phyloP scores from a whole-genome alignment of 352 stramenopile species.

The Globisporangium sylvaticum region DNA sequence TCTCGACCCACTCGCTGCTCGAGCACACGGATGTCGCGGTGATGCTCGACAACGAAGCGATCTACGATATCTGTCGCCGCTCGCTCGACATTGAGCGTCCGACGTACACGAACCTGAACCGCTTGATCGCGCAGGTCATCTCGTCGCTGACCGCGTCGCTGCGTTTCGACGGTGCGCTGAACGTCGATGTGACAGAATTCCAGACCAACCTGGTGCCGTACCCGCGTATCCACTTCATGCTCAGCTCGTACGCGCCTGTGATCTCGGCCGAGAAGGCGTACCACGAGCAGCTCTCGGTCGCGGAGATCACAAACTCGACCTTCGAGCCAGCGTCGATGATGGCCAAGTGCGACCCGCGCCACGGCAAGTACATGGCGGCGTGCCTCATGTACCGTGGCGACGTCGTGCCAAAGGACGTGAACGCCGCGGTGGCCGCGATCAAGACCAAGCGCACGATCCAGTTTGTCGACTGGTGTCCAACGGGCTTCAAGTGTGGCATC shows the following conservation, averaged over 20 bases:
- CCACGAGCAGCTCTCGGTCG: conserved; percentile 96
- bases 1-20: conserved; percentile 96
- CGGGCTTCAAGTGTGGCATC: conserved; percentile 99
- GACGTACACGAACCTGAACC: conserved; percentile 99
- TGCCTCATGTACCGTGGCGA: conserved; percentile 98
- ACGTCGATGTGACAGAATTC: conserved; percentile 99
- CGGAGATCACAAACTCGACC: conserved; percentile 98
- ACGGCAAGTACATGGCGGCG: conserved; percentile 99
- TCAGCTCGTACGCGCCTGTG: conserved; percentile 97
- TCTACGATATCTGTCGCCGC: conserved; percentile 97
- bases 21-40: conserved; percentile 98
- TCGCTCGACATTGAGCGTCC: conserved; percentile 97
- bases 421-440: conserved; percentile 96
- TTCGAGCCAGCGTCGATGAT: conserved; percentile 99
- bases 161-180: conserved; percentile 97
- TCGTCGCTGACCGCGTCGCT: conserved; percentile 97
- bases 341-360: conserved; percentile 98
- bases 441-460: conserved; percentile 99
- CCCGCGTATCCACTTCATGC: conserved; percentile 99
- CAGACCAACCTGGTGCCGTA: conserved; percentile 99
- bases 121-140: conserved; percentile 97
- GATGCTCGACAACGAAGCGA: conserved; percentile 98
- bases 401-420: conserved; percentile 94
- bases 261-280: conserved; percentile 98
- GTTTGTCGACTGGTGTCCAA: conserved; percentile 99